Percentiles rank a stretch among this genome's conserved stretches.
Evolutionary conservation across 768 basidiomycete species (phyloP).

Genomic region (Panaeolus papilionaceus): DNA sequence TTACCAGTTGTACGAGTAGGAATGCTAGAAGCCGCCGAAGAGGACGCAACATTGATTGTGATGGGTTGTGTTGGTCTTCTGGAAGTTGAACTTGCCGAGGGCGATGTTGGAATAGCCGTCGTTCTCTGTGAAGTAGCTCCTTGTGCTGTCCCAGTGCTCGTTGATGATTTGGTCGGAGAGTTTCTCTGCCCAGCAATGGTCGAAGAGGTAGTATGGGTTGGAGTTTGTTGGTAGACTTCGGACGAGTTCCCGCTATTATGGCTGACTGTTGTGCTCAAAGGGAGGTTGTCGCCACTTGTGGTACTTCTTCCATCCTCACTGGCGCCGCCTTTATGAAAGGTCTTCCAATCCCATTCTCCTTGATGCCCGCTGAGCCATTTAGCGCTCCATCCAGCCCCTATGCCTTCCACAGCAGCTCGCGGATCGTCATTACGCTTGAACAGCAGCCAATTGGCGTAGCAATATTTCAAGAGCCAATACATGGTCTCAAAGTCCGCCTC

Average conservation of each 20-base stretch:
- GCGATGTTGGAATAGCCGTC: conserved; percentile 28
- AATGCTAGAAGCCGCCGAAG: conserved; percentile 30
- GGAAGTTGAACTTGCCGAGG: conserved; percentile 27
- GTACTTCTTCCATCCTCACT: conserved; percentile 54
- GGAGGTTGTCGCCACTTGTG: conserved; percentile 56
- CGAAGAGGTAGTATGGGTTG: conserved; percentile 28
- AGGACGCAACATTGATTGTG: conserved; percentile 21
- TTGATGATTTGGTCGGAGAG: conserved; percentile 31
- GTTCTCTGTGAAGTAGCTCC: conserved; percentile 17
- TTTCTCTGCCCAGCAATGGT: conserved; percentile 27
- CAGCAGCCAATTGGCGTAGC: conserved; percentile 77
- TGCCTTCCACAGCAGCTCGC: conserved; percentile 66
- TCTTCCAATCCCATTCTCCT: conserved; percentile 77
- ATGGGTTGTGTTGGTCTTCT: conserved; percentile 26
- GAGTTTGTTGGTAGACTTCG: conserved; percentile 31
- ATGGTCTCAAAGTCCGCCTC: conserved; percentile 81
- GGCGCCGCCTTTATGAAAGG: conserved; percentile 47
- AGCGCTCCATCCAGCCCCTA: conserved; percentile 71
- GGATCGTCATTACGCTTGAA: conserved; percentile 78
- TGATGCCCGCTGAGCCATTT: conserved; percentile 56
- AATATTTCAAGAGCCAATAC: conserved; percentile 80
- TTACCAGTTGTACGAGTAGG: conserved; percentile 45
- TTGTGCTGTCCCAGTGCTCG: conserved; percentile 25
- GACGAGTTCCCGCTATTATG: conserved; percentile 36
- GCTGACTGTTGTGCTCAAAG: conserved; percentile 35